Evolutionary conservation across 306 rosid genomes (phyloP), one percentile per base, ranked within the genome.

Genomic region (Gynostemma pentaphyllum): DNA sequence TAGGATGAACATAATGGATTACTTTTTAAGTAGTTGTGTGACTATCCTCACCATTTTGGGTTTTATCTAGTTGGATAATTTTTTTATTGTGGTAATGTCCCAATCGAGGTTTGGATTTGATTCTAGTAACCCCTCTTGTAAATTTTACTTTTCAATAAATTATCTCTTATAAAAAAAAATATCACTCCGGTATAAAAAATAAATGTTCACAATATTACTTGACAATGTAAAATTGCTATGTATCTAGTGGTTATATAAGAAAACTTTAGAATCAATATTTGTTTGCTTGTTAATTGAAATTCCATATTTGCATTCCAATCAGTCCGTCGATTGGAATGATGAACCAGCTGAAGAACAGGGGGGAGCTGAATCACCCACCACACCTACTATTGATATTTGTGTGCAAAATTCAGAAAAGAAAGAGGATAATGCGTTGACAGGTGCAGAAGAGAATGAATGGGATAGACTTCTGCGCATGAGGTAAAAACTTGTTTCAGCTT

Each of bases 271-370:
- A 23, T 46, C 52, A 2, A 19, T 36, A 13, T 18, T 57, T 68
- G 36, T 66, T 63, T 15, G 1, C 15, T 60, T 52, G 39, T 61
- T 61, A 61, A 61, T 13, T 37, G 65, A 60, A 60, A 37, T 61
- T 55, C 52, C 34, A 37, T 32, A 65, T 64, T 64, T 22, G 40
- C 44, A 9, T 67, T 67, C 16, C 60, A 32, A 37, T 32, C 79
- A 94, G 99, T 80, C 97, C 21, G 72, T 81, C 36, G 97, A 88
- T 69, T 94, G 99, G 99, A 94, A 86, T 86, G 99, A 94, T 8
- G 99, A 94, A 77, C 84, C 84, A 68, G 68, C 88, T 32, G 97
- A 86, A 78, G 99, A 94, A 67, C 88, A 79, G 46, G 87, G 73
- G 44, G 85, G 67, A 72, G 88, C 83, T 70, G 99, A 88, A 81